A percentile compares a stretch with the other conserved stretches of the same genome.
These are phyloP conservation scores for Lathyrus aphaca DNA, from an alignment of 306 rosid species.

Conservation along the genomic window DNA sequence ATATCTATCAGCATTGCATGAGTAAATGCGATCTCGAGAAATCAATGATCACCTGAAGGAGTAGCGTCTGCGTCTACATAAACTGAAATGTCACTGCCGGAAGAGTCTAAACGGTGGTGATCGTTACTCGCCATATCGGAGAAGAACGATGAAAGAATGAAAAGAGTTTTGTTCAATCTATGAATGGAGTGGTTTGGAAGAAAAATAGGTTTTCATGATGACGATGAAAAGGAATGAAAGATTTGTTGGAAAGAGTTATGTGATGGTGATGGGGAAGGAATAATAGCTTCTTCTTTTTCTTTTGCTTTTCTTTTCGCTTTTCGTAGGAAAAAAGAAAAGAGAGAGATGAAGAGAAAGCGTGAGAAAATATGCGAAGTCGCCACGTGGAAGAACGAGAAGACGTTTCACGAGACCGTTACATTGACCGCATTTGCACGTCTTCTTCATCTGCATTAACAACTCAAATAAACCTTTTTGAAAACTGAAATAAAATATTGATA, in stretches of 20 bases:
- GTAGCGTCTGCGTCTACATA: slow-evolving; percentile 43
- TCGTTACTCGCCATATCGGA: slow-evolving; percentile 38
- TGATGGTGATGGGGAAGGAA: slow-evolving; percentile 33
- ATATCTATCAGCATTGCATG: background rate
- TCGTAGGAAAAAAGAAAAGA: background rate
- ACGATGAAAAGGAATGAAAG: background rate
- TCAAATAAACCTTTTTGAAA: background rate
- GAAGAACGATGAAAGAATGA: slow-evolving; percentile 6
- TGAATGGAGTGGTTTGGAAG: background rate
- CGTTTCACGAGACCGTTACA: slow-evolving; percentile 13
- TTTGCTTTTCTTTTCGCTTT: background rate
- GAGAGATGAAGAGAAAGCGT: slow-evolving; percentile 18
- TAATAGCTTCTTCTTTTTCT: slow-evolving; percentile 10
- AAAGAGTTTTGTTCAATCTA: slow-evolving; percentile 1
- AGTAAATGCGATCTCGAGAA: background rate
- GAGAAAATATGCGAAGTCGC: slow-evolving; percentile 3
- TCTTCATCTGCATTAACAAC: slow-evolving; percentile 26
- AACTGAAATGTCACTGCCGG: slow-evolving; percentile 51
- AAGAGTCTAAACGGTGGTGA: slow-evolving; percentile 32
- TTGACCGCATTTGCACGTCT: slow-evolving; percentile 4
- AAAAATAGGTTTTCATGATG: background rate
- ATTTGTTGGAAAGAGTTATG: slow-evolving; percentile 13
- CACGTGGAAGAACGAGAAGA: slow-evolving; percentile 39
- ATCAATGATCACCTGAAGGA: slow-evolving; percentile 12
- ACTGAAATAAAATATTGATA: no score